These are phyloP conservation scores for Cnidoscolus chayamansa DNA, from an alignment of 441 rosid genomes.

Conservation along the genomic window DNA sequence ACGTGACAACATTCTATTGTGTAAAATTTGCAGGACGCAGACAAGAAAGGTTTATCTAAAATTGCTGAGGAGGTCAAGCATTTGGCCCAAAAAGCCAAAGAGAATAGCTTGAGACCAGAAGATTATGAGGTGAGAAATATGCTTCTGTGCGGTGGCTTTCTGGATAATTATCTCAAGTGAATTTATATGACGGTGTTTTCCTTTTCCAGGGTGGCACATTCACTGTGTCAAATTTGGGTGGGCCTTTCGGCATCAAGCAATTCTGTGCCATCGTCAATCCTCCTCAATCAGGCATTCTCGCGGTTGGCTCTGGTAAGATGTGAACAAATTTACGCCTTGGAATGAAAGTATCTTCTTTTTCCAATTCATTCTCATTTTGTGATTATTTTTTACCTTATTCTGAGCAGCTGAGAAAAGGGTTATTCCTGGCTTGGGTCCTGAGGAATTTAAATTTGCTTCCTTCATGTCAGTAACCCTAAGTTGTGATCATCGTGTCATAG, in stretches of 20 bases:
- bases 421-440: constrained; percentile 63
- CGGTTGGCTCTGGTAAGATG: constrained; percentile 77
- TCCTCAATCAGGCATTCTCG: constrained; percentile 94
- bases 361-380: neutral
- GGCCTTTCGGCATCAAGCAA: constrained; percentile 91
- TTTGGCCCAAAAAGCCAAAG: constrained; percentile 81
- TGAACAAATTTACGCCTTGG: neutral
- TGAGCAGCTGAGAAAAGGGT: constrained; percentile 87
- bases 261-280: constrained; percentile 94
- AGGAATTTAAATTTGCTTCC: constrained; percentile 67
- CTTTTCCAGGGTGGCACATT: constrained; percentile 92
- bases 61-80: constrained; percentile 68
- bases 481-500: constrained; percentile 92
- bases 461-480: constrained; percentile 83
- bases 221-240: constrained; percentile 93
- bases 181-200: neutral
- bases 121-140: constrained; percentile 65
- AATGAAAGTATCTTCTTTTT: neutral
- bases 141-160: neutral
- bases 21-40: constrained; percentile 59
- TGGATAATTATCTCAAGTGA: neutral
- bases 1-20: constrained; percentile 11
- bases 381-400: neutral
- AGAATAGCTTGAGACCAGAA: constrained; percentile 79
- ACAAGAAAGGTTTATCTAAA: constrained; percentile 79